Percentiles rank a stretch among this genome's conserved stretches.
Conservation (phyloP, 176 grass and related monocot genomes). For the Triticum aestivum region IWGSC_CS_RefSeq_v2.1 NC_057806.1:655364421-655364920, state of each 20-base stretch:
- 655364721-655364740: not conserved
- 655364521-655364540: not conserved
- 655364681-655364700: not conserved
- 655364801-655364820: not conserved
- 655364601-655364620: not conserved
- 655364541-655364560: not conserved
- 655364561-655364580: constrained; percentile 22
- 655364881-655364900: not conserved
- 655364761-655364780: not conserved
- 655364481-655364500: not conserved
- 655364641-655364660: not conserved
- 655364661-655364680: not conserved
- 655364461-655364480: not conserved
- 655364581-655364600: not conserved
- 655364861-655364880: not conserved
- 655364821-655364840: not conserved
- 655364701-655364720: not conserved
- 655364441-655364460: not conserved
- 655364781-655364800: not conserved
- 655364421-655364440: not conserved
- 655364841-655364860: not conserved
- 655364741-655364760: not conserved
- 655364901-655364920: not conserved
- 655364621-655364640: not conserved
- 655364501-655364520: constrained; percentile 23